phyloP scores from a whole-genome alignment of 1,284 basidiomycete genomes.

The Malassezia psittaci region DNA sequence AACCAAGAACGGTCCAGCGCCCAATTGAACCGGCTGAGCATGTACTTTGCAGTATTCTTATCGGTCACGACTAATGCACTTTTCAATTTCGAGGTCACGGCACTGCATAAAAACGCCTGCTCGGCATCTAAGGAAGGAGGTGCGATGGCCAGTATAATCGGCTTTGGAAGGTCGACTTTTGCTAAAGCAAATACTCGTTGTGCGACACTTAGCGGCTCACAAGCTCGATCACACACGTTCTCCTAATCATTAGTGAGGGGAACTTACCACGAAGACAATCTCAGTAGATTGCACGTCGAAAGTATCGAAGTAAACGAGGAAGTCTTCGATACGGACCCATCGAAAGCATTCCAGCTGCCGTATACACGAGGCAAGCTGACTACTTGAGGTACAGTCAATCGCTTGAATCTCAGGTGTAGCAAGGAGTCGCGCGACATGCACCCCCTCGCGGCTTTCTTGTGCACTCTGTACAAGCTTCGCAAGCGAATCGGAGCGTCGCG shows the following conservation, averaged over 20 bases:
- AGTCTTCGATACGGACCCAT: background rate
- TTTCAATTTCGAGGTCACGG: too few relatives aligned
- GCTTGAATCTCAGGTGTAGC: background rate
- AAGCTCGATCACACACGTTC: background rate
- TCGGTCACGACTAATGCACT: slow-evolving; percentile 9
- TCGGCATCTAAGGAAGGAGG: too few relatives aligned
- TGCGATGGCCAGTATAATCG: too few relatives aligned
- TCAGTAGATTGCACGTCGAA: background rate
- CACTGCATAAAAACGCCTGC: too few relatives aligned
- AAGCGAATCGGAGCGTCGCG: background rate
- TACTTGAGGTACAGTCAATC: background rate
- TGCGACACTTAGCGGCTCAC: background rate
- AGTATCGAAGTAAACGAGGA: background rate
- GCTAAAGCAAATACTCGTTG: too few relatives aligned
- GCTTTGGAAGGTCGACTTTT: too few relatives aligned
- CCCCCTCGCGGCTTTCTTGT: background rate
- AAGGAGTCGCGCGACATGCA: slow-evolving; percentile 4
- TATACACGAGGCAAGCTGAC: slow-evolving; percentile 2
- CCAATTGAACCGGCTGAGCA: slow-evolving; percentile 2
- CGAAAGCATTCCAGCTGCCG: background rate
- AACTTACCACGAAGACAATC: slow-evolving; percentile 7
- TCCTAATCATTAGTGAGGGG: background rate
- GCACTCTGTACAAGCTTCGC: background rate
- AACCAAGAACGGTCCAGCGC: background rate
- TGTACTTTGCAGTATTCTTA: background rate